Base-by-base conservation (phyloP, 192 early-diverging fungal species). In the Backusella sp. region DNA sequence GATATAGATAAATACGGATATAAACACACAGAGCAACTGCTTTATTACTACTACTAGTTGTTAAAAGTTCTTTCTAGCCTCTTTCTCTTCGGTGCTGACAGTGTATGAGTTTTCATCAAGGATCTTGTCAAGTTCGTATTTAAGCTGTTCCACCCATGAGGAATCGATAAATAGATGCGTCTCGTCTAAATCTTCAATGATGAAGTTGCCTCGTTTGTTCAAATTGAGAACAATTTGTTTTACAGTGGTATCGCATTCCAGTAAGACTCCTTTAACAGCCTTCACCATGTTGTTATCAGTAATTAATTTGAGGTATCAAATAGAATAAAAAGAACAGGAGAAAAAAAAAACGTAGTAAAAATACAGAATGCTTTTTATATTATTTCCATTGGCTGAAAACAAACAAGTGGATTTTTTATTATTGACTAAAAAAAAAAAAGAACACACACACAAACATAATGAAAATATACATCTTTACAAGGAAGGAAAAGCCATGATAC, bases 151-250 rank as follows among this genome's bases (percentile, higher is more conserved):
- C 3, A 93, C 81, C 52, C 85, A 88, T 3, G 80, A 82, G 7
- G 89, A 78, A 74, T 91, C 90, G 42, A 96, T 89, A 75, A 94
- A 93, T 69, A 96, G 76, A 76, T 96, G 94, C 0, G 91, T 94
- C 6, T 89, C 91, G 83, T 96, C 94, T 17, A 96, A 80, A 69
- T 96, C 93, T 76, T 93, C 91, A 66, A 96, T 91, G n/a, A 96
- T 90, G 75, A 96, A 93, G 34, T 88, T 85, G 21, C 76, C 67
- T 35, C 88, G 86, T 74, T 88, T 80, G 80, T 96, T 88, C 59
- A 96, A 81, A 32, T 87, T 88, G 26, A 92, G 70, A 73, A 96
- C 86, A 19, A 96, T 89, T 78, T 91, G 89, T 77, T 93, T 94
- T 19, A 93, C 91, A 12, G 91, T 89, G 4, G 88, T 85, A 73